phyloP scores from a whole-genome alignment of 2,329 filamentous ascomycete genomes.

The Pseudocercospora vitis region DNA sequence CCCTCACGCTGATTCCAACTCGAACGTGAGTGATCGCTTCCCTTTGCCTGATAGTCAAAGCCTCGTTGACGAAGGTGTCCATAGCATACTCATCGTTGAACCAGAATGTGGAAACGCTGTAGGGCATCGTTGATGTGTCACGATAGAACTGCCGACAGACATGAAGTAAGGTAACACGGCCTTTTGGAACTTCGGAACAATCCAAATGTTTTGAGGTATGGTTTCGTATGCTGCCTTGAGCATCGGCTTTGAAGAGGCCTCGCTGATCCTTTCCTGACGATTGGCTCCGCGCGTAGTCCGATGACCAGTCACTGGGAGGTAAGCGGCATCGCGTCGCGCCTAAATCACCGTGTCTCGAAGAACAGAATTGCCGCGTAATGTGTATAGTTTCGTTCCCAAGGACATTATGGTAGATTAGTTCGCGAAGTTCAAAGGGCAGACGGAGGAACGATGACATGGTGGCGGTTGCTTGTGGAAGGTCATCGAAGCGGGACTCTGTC shows the following conservation, averaged over 20 bases:
- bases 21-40: slow-evolving; percentile 5
- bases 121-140: slow-evolving; percentile 1
- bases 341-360: slow-evolving; percentile 4
- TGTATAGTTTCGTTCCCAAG: slow-evolving; percentile 2
- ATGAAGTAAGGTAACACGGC: neutral
- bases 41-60: neutral
- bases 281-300: slow-evolving; percentile 4
- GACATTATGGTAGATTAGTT: slow-evolving; percentile 7
- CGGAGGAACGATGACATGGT: slow-evolving; percentile 3
- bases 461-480: neutral
- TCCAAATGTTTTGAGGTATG: neutral
- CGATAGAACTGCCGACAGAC: slow-evolving; percentile 7
- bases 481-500: neutral
- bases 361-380: slow-evolving; percentile 11
- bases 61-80: slow-evolving; percentile 4
- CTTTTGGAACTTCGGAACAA: neutral
- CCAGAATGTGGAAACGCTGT: slow-evolving; percentile 1
- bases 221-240: slow-evolving; percentile 5
- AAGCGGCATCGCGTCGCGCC: neutral
- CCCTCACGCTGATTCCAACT: neutral
- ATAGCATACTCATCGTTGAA: slow-evolving; percentile 9
- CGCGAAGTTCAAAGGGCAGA: neutral
- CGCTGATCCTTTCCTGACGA: slow-evolving; percentile 4
- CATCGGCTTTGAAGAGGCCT: slow-evolving; percentile 5
- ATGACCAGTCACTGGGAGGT: neutral